Evolutionary conservation across 139 green algal genomes (phyloP).

Genomic region (Eudorina sp.): DNA sequence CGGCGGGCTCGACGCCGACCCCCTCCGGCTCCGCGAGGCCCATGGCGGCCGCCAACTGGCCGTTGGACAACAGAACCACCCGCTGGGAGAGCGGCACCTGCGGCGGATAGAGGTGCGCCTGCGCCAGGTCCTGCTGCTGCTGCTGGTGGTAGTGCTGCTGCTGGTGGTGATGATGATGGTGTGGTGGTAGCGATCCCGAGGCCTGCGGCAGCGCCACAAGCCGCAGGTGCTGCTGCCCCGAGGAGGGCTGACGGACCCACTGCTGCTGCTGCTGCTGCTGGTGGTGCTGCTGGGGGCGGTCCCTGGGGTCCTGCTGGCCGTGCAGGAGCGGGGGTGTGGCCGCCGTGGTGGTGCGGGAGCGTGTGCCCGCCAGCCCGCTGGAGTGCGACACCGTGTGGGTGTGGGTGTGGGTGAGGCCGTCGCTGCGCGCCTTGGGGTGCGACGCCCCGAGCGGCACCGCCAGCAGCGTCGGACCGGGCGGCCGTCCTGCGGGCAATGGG

Average conservation of each 20-base stretch:
- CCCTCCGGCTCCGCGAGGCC: not conserved
- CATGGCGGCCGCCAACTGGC: not conserved
- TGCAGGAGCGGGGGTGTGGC: not conserved
- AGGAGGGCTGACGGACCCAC: too few species aligned
- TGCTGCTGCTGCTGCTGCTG: not conserved
- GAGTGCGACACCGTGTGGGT: not conserved
- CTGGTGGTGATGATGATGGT: not conserved
- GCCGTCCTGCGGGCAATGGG: too few species aligned
- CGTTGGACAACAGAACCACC: not conserved
- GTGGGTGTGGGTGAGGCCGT: too few species aligned
- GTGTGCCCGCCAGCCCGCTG: not conserved
- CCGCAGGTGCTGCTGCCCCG: not conserved
- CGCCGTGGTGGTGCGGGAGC: not conserved
- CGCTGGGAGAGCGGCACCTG: not conserved
- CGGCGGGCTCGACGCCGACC: not conserved
- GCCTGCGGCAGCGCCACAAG: conserved; percentile 15
- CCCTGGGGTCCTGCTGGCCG: too few species aligned
- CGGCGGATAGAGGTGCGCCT: not conserved
- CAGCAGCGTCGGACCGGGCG: too few species aligned
- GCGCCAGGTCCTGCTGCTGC: not conserved
- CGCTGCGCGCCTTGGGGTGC: too few species aligned
- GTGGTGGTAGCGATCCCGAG: too few species aligned
- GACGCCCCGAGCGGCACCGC: too few species aligned
- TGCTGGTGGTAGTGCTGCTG: not conserved
- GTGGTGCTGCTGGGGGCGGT: not conserved